Conservation (phyloP, 306 rosid species). For the Leucaena leucocephala region DNA sequence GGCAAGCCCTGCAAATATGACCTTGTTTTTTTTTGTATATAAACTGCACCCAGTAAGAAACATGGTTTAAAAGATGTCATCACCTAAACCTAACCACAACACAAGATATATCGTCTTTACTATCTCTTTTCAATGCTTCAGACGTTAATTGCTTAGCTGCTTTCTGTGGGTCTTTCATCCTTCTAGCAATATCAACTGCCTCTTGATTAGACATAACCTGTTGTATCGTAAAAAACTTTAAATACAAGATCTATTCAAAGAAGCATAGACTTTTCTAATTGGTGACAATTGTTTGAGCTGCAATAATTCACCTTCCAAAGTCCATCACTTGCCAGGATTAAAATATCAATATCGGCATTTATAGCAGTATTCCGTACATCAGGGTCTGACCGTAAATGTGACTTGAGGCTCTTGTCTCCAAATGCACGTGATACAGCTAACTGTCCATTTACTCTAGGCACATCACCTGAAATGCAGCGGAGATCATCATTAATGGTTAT, state of each 20-base stretch:
- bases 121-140: constrained; percentile 69
- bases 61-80: constrained; percentile 34
- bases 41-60: constrained; percentile 38
- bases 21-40: constrained; percentile 43
- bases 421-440: constrained; percentile 81
- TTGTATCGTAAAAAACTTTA: background rate
- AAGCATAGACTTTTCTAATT: background rate
- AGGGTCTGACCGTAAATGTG: constrained; percentile 72
- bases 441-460: constrained; percentile 76
- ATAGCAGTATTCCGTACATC: constrained; percentile 44
- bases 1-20: constrained; percentile 39
- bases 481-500: constrained; percentile 10
- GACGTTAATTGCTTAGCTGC: constrained; percentile 65
- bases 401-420: constrained; percentile 79
- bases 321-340: constrained; percentile 74
- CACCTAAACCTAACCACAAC: constrained; percentile 69
- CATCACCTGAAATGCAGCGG: constrained; percentile 54
- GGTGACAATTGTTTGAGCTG: background rate
- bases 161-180: constrained; percentile 61
- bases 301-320: constrained; percentile 66
- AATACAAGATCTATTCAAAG: background rate
- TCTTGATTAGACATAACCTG: constrained; percentile 82
- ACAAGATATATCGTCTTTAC: constrained; percentile 79
- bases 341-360: constrained; percentile 46
- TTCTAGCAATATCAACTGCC: constrained; percentile 73